phyloP scores from a whole-genome alignment of 208 protist genomes.

The Acanthamoeba lenticulata region DNA sequence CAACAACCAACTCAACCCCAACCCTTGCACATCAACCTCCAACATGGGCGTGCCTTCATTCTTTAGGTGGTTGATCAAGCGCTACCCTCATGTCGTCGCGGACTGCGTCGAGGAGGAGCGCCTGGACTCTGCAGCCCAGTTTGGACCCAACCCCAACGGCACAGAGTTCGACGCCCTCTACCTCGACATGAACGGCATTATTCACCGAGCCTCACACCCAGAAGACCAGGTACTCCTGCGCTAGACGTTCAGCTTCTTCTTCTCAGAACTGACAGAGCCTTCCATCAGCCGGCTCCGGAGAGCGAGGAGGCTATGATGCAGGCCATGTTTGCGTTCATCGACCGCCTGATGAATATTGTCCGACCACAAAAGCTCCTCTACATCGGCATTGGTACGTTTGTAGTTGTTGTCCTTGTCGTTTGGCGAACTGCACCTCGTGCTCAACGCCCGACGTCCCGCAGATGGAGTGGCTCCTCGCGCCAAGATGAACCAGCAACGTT shows the following conservation, averaged over 20 bases:
- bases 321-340: slow-evolving; percentile 96
- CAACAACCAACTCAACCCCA: not conserved
- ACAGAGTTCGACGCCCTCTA: slow-evolving; percentile 98
- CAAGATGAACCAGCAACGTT: slow-evolving; percentile 99
- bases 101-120: slow-evolving; percentile 49
- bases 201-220: slow-evolving; percentile 99
- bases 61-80: slow-evolving; percentile 84
- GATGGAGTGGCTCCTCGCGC: slow-evolving; percentile 99
- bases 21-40: not conserved
- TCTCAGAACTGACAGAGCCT: not conserved
- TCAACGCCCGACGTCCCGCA: slow-evolving; percentile 68
- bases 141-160: slow-evolving; percentile 92
- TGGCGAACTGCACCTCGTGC: not conserved
- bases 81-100: slow-evolving; percentile 75
- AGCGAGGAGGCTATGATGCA: slow-evolving; percentile 90
- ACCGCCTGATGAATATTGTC: slow-evolving; percentile 97
- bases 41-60: slow-evolving; percentile 87
- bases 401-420: not conserved
- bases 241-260: not conserved
- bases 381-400: slow-evolving; percentile 90
- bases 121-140: not conserved
- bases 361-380: slow-evolving; percentile 97
- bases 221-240: slow-evolving; percentile 86
- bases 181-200: slow-evolving; percentile 99
- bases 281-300: slow-evolving; percentile 72